A percentile compares a stretch with the other conserved stretches of the same genome.
Conservation (phyloP, 192 early-diverging fungal genomes). For the Anaeromyces robustus region DNA sequence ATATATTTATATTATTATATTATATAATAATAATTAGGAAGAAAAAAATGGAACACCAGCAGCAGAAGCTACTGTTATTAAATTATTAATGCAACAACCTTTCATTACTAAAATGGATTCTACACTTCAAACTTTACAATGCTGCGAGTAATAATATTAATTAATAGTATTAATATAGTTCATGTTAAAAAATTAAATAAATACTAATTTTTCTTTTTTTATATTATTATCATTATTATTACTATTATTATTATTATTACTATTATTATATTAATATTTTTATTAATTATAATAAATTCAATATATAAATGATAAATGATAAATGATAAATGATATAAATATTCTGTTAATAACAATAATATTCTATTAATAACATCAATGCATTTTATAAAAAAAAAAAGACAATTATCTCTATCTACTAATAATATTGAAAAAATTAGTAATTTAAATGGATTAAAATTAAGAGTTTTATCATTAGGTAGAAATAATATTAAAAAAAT, state of each 20-base stretch:
- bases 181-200: no score
- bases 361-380: no score
- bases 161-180: not conserved
- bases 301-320: no score
- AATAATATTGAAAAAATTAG: constrained; percentile 29
- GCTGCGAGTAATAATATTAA: not conserved
- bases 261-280: no score
- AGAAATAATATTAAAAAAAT: constrained; percentile 38
- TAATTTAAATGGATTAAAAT: constrained; percentile 3
- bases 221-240: no score
- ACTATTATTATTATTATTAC: no score
- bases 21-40: constrained; percentile 12
- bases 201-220: no score
- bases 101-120: constrained; percentile 39
- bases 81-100: constrained; percentile 24
- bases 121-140: constrained; percentile 13
- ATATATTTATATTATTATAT: no score
- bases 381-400: no score
- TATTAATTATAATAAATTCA: no score
- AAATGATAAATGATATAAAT: no score
- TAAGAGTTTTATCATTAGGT: constrained; percentile 30
- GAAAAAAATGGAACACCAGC: constrained; percentile 17
- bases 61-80: constrained; percentile 24
- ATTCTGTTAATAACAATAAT: not conserved
- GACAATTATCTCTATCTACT: constrained; percentile 30